phyloP scores from a whole-genome alignment of 352 stramenopile species.

The Thraustotheca clavata region DNA sequence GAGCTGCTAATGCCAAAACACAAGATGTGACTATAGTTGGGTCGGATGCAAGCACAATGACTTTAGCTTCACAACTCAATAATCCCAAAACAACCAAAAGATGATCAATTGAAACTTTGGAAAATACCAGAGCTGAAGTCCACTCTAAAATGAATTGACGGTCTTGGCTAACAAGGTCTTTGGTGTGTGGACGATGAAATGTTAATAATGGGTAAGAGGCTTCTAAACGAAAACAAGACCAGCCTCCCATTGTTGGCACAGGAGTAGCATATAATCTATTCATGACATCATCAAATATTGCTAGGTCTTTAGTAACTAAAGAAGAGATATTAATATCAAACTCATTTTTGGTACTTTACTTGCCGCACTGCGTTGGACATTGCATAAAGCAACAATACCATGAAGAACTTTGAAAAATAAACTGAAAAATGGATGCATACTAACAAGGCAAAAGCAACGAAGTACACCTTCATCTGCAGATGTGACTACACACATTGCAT shows the following conservation, averaged over 20 bases:
- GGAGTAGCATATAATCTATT: slow-evolving; percentile 46
- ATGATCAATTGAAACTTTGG: slow-evolving; percentile 64
- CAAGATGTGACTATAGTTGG: slow-evolving; percentile 69
- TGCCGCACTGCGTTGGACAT: slow-evolving; percentile 38
- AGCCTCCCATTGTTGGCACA: slow-evolving; percentile 64
- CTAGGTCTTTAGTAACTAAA: slow-evolving; percentile 37
- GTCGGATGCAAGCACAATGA: slow-evolving; percentile 66
- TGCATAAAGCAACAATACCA: slow-evolving; percentile 62
- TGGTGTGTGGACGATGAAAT: slow-evolving; percentile 66
- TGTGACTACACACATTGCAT: slow-evolving; percentile 22
- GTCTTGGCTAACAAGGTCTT: slow-evolving; percentile 42
- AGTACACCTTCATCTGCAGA: slow-evolving; percentile 12
- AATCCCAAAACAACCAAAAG: slow-evolving; percentile 67
- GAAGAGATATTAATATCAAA: not conserved
- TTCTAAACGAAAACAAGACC: slow-evolving; percentile 53
- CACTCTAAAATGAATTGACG: slow-evolving; percentile 64
- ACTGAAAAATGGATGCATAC: slow-evolving; percentile 72
- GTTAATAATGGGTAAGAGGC: slow-evolving; percentile 48
- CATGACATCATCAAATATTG: slow-evolving; percentile 57
- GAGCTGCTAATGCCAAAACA: slow-evolving; percentile 57
- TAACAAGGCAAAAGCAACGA: slow-evolving; percentile 68
- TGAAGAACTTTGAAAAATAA: slow-evolving; percentile 79
- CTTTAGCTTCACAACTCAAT: slow-evolving; percentile 66
- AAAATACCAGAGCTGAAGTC: slow-evolving; percentile 56
- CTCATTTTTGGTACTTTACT: too few species aligned